Evolutionary conservation across 306 rosid species (phyloP).

Genomic region (Acacia crassicarpa): DNA sequence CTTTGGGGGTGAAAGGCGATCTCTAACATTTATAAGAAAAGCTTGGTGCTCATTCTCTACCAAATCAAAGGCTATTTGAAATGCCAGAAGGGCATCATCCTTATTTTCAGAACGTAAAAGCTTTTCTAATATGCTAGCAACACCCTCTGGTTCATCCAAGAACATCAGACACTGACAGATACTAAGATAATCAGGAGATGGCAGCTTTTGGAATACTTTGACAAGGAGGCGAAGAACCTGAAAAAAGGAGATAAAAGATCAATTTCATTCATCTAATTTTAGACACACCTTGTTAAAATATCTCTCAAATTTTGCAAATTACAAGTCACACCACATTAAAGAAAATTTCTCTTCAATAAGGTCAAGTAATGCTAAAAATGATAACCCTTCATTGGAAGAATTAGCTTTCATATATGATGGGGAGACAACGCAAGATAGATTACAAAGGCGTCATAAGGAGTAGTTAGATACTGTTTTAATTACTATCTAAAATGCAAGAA

Average conservation of each 20-base stretch:
- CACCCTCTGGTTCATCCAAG: slow-evolving; percentile 91
- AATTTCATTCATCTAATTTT: slow-evolving; percentile 18
- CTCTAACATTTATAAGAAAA: slow-evolving; percentile 81
- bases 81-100: slow-evolving; percentile 90
- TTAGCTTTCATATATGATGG: neutral
- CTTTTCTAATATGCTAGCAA: slow-evolving; percentile 84
- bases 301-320: slow-evolving; percentile 4
- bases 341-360: neutral
- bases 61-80: slow-evolving; percentile 94
- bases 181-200: slow-evolving; percentile 95
- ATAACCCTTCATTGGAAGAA: neutral
- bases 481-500: neutral
- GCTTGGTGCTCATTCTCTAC: slow-evolving; percentile 98
- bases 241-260: slow-evolving; percentile 25
- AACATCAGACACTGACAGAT: slow-evolving; percentile 97
- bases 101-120: slow-evolving; percentile 87
- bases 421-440: neutral
- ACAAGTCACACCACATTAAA: slow-evolving; percentile 15
- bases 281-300: slow-evolving; percentile 5
- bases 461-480: no score
- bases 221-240: slow-evolving; percentile 94
- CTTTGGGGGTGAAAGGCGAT: slow-evolving; percentile 71
- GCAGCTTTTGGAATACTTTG: slow-evolving; percentile 87
- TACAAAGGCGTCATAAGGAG: neutral
- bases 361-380: neutral